phyloP scores from a whole-genome alignment of 192 early-diverging fungal species.

The Paraglomus occultum region DNA sequence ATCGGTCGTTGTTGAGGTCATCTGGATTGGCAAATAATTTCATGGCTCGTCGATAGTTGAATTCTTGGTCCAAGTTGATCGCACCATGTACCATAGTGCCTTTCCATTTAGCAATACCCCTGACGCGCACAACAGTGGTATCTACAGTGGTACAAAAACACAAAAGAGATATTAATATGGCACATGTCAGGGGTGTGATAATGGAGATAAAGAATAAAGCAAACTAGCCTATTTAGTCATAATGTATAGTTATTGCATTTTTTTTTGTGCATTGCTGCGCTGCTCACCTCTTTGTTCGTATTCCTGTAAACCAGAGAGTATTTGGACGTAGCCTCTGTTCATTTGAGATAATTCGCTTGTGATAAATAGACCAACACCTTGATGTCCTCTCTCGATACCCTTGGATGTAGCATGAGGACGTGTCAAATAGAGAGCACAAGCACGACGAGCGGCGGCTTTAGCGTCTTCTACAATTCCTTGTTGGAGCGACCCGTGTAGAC shows the following conservation, averaged over 20 bases:
- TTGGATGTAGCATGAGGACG: constrained; percentile 23
- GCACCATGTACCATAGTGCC: constrained; percentile 28
- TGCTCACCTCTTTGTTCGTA: constrained; percentile 25
- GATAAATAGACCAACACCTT: constrained; percentile 29
- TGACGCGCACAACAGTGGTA: constrained; percentile 13
- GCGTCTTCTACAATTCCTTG: constrained; percentile 27
- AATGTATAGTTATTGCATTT: too few relatives aligned
- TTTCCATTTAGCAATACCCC: constrained; percentile 26
- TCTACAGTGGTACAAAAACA: constrained; percentile 10
- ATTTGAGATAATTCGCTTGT: constrained; percentile 26
- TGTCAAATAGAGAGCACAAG: constrained; percentile 26
- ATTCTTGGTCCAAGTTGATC: constrained; percentile 25
- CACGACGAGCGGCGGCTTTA: constrained; percentile 2
- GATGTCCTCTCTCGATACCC: constrained; percentile 27
- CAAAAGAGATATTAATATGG: background rate
- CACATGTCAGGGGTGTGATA: too few relatives aligned
- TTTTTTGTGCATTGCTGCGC: background rate
- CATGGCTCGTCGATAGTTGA: constrained; percentile 29
- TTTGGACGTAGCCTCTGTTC: constrained; percentile 27
- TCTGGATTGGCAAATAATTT: constrained; percentile 22
- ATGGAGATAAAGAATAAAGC: too few relatives aligned
- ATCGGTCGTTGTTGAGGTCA: constrained; percentile 19
- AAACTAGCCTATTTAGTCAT: too few relatives aligned
- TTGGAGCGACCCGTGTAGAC: constrained; percentile 18
- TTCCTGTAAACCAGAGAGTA: constrained; percentile 26